Conservation (phyloP, 495 filamentous ascomycete genomes). For the Hyphodiscus hymeniophilus region DNA sequence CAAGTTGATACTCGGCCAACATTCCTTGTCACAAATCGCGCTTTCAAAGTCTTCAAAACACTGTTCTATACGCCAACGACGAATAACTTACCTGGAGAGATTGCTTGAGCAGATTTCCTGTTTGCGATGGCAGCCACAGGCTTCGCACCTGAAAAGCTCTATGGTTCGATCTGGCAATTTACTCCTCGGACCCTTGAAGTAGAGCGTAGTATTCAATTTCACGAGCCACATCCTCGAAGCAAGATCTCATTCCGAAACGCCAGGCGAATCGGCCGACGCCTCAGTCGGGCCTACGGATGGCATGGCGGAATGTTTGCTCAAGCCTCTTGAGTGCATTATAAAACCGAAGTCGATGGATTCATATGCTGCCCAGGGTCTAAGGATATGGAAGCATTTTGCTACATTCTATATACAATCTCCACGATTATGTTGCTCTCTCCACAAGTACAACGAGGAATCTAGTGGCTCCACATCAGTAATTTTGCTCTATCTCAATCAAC, state of each 20-base stretch:
- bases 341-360: too few species aligned
- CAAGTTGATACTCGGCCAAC: constrained; percentile 18
- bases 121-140: constrained; percentile 40
- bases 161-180: constrained; percentile 48
- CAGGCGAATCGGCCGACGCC: constrained; percentile 33
- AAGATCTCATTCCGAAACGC: constrained; percentile 38
- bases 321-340: too few species aligned
- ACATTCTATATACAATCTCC: too few species aligned
- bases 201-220: constrained; percentile 41
- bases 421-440: too few species aligned
- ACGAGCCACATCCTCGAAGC: constrained; percentile 40
- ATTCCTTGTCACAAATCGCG: constrained; percentile 34
- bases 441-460: too few species aligned
- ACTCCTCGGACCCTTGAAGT: constrained; percentile 29
- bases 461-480: too few species aligned
- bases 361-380: too few species aligned
- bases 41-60: constrained; percentile 37
- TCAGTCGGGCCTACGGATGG: constrained; percentile 37
- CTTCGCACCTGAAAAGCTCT: constrained; percentile 39
- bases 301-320: constrained; percentile 7
- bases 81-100: constrained; percentile 29
- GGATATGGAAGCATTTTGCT: too few species aligned
- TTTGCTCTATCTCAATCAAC: too few species aligned
- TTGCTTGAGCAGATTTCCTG: constrained; percentile 44
- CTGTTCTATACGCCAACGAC: constrained; percentile 32